Evolutionary conservation across 768 basidiomycete species (phyloP), one percentile per base, ranked within the genome.

Genomic region (Mycena pura): DNA sequence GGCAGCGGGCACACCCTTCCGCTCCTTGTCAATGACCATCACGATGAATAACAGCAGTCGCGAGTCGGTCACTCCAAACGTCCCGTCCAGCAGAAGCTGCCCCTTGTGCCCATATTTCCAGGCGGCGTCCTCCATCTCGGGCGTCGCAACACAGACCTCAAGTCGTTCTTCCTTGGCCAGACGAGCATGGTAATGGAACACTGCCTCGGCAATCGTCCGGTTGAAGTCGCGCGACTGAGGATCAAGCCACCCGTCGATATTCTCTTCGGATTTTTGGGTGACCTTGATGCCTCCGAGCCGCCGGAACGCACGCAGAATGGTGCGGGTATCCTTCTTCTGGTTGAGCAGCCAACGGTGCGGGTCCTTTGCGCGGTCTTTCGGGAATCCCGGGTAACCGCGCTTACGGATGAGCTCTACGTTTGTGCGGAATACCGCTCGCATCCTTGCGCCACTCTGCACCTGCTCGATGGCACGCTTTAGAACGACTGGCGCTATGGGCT

Each of bases 41-140:
- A 65, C 65, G 60, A 77, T 76, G 57, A 74, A 76, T 4, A 77
- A 62, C 14, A 77, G 68, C 13, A 75, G 39, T 11, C 63, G 47
- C 3, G 49, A 36, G 38, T 59, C 47, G 34, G 55, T 62, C 32
- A 71, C 46, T n/a, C 70, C 67, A 40, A 71, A 71, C 27, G 68
- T 71, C 11, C 68, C 62, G 55, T 69, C 64, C 19, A 69, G 36
- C 13, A 71, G 31, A 11, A 71, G 46, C 52, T 68, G 70, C 21
- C 52, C 51, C 13, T 60, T 21, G 46, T 71, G 62, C 17, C 56
- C 62, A 32, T 69, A 71, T 32, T 66, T 64, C 62, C 65, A 65
- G 21, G 70, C 64, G 13, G 65, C 63, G 45, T 66, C 60, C 14
- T 64, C 34, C 69, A 70, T 70, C 47, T 65, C 68, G 25, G 28